Conservation (phyloP, 305 asterid genomes). For the Rubia occidens region DNA sequence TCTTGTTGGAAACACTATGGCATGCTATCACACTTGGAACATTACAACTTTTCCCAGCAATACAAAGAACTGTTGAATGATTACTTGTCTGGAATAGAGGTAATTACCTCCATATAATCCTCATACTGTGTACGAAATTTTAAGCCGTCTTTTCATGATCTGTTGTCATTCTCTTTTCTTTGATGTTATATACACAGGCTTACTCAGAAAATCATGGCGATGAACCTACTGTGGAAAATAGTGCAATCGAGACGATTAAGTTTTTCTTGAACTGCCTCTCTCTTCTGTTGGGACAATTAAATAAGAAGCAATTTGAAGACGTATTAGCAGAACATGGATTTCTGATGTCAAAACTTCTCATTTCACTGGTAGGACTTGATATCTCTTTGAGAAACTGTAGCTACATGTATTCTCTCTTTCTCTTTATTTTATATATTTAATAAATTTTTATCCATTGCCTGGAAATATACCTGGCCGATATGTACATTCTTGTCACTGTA, state of each 20-base stretch:
- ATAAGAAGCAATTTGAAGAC: slow-evolving; percentile 45
- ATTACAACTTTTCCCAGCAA: slow-evolving; percentile 45
- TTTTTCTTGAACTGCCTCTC: slow-evolving; percentile 77
- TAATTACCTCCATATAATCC: slow-evolving; percentile 16
- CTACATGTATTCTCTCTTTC: not conserved
- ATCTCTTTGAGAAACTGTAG: slow-evolving; percentile 5
- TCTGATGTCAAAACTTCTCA: slow-evolving; percentile 49
- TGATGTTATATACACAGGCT: slow-evolving; percentile 36
- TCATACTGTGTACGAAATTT: not conserved
- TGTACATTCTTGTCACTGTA: not conserved
- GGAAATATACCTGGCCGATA: not conserved
- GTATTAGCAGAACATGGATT: slow-evolving; percentile 61
- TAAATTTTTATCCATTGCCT: not conserved
- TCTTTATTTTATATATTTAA: not conserved
- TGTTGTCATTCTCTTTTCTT: slow-evolving; percentile 19
- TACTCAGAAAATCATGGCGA: slow-evolving; percentile 58
- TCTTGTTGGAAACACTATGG: slow-evolving; percentile 98
- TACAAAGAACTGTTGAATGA: slow-evolving; percentile 61
- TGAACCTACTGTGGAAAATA: slow-evolving; percentile 36
- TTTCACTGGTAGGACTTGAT: slow-evolving; percentile 57
- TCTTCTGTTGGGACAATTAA: slow-evolving; percentile 70
- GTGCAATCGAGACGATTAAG: slow-evolving; percentile 54
- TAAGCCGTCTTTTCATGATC: slow-evolving; percentile 8
- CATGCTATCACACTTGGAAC: slow-evolving; percentile 56
- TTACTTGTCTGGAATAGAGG: slow-evolving; percentile 84